Base-by-base conservation (phyloP, 345 rosid genomes). In the Orychophragmus violaceus region DNA sequence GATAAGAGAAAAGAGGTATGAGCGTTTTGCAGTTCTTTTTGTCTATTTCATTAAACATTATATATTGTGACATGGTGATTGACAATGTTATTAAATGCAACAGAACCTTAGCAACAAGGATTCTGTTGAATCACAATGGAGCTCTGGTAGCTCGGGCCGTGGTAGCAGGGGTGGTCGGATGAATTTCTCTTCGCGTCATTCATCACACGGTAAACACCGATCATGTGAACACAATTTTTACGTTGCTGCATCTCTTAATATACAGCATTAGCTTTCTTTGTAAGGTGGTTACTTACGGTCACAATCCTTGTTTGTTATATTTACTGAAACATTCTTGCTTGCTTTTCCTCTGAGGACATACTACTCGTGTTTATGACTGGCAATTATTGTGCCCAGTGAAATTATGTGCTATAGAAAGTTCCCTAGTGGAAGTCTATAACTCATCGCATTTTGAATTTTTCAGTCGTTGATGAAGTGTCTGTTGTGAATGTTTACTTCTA, bases 1-100 rank as follows among this genome's bases (percentile, higher is more conserved):
- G 96, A 86, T 65, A 81, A 76, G 77, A 87, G 69, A 59, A 92
- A 89, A 78, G 96, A 89, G 87, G 98, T 89, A 80, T 64, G 49
- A 3, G 21, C 29, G 62, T 13, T 29, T 54, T 33, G 36, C 51
- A 18, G 7, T 53, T 74, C 33, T 9, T 53, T 30, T 32, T 18
- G 62, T 57, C 19, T 21, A 23, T 4, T 25, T 74, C 29, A 18
- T 68, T 32, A 18, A 8, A 59, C 4, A 30, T 8, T 30, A 39
- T 59, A 33, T 42, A n/a, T 45, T 63, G 37, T 56, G 66, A 17
- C 58, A 17, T 49, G 35, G 52, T 36, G 21, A 68, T 50, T 69
- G 37, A 55, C 24, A 5, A 14, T 69, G 39, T 30, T 57, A 5
- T 57, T 30, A 6, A 49, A 53, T 68, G 53, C 39, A 75, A 62